These are phyloP conservation scores for Alnus rubra DNA, from an alignment of 306 rosid genomes.

Conservation along the genomic window DNA sequence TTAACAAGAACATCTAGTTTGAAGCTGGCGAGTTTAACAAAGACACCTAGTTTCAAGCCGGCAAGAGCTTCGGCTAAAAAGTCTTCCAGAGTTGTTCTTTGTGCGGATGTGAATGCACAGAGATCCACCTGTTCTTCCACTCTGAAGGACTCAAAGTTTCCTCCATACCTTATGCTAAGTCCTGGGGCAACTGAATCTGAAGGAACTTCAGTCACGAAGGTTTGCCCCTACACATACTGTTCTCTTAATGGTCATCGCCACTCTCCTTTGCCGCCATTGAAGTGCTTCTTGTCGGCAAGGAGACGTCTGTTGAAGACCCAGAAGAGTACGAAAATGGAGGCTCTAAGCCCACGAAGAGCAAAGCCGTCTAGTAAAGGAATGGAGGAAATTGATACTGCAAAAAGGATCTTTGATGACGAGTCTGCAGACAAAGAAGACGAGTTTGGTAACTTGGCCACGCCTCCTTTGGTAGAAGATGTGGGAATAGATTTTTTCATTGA, in stretches of 20 bases:
- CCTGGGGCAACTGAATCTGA: constrained; percentile 79
- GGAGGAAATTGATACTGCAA: constrained; percentile 30
- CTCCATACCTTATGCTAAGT: constrained; percentile 58
- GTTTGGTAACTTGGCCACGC: too few relatives aligned
- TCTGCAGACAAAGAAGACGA: constrained; percentile 30
- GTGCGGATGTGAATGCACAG: constrained; percentile 47
- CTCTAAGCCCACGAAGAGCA: constrained; percentile 38
- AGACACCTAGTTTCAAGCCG: constrained; percentile 67
- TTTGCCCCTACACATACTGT: constrained; percentile 85
- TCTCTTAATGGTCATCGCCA: constrained; percentile 91
- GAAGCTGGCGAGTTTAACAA: constrained; percentile 66
- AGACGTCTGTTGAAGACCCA: constrained; percentile 65
- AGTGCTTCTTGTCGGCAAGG: constrained; percentile 72
- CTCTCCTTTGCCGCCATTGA: constrained; percentile 67
- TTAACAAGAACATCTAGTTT: constrained; percentile 51
- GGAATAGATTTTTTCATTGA: constrained; percentile 56
- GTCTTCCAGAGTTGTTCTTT: constrained; percentile 49
- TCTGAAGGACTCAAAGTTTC: constrained; percentile 75
- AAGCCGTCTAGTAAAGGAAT: constrained; percentile 32
- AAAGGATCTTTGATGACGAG: constrained; percentile 23
- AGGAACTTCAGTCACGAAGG: constrained; percentile 74
- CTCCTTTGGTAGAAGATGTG: constrained; percentile 17
- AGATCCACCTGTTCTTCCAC: constrained; percentile 90
- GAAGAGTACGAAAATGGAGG: constrained; percentile 51
- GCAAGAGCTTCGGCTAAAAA: constrained; percentile 53